A percentile compares a stretch with the other conserved stretches of the same genome.
Conservation (phyloP, 2,329 filamentous ascomycete species). For the Colletotrichum ledebouriae region DNA sequence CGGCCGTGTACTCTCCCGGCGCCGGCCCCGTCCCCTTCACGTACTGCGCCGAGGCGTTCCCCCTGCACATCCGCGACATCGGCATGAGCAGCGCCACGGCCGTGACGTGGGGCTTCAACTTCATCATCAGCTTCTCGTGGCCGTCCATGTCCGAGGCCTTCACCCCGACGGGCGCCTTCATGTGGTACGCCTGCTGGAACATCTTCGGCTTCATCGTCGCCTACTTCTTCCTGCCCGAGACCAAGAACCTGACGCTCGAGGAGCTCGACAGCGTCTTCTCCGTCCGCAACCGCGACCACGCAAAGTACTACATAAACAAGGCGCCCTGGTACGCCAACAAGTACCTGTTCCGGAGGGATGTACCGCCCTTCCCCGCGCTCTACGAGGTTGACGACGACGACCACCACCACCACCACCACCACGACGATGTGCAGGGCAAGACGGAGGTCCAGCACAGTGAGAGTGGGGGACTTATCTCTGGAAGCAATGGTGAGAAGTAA, state of each 20-base stretch:
- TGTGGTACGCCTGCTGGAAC: slow-evolving; percentile 56
- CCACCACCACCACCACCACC: not conserved
- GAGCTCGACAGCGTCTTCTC: slow-evolving; percentile 53
- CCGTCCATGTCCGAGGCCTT: slow-evolving; percentile 45
- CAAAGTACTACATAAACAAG: slow-evolving; percentile 49
- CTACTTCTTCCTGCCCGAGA: slow-evolving; percentile 53
- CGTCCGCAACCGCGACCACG: slow-evolving; percentile 50
- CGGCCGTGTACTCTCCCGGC: slow-evolving; percentile 61
- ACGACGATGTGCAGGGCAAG: slow-evolving; percentile 9
- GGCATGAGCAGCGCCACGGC: slow-evolving; percentile 63
- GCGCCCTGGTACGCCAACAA: slow-evolving; percentile 52
- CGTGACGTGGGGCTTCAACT: slow-evolving; percentile 57
- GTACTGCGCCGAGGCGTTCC: slow-evolving; percentile 71
- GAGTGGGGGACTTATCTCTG: not conserved
- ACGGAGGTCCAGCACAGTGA: slow-evolving; percentile 12
- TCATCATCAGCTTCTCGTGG: slow-evolving; percentile 54
- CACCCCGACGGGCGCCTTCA: slow-evolving; percentile 53
- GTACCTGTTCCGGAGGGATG: slow-evolving; percentile 48
- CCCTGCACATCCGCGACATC: slow-evolving; percentile 67
- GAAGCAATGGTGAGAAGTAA: slow-evolving; percentile 10
- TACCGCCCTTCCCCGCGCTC: slow-evolving; percentile 49
- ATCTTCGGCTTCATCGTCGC: slow-evolving; percentile 51
- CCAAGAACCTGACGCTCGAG: slow-evolving; percentile 52
- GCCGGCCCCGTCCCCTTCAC: slow-evolving; percentile 71
- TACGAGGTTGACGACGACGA: slow-evolving; percentile 49